Conservation (phyloP, 1,139 yeast species). For the Hyphopichia fennica region DNA sequence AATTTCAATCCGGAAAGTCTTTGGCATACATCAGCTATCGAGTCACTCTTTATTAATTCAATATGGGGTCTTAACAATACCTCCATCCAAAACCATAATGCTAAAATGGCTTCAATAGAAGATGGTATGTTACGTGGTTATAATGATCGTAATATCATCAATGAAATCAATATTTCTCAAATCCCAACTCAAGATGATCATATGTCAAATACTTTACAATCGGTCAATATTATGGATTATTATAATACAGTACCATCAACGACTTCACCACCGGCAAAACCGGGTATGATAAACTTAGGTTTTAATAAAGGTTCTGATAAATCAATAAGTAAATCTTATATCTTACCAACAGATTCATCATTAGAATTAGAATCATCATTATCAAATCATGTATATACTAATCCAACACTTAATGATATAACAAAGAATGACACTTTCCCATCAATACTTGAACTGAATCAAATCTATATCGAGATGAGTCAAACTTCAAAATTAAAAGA, state of each 20-base stretch:
- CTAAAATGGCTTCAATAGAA: slow-evolving; percentile 35
- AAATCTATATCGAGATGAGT: slow-evolving; percentile 38
- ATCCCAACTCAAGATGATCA: background rate
- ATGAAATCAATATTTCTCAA: slow-evolving; percentile 24
- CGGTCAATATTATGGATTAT: slow-evolving; percentile 15
- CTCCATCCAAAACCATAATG: slow-evolving; percentile 10
- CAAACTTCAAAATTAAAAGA: slow-evolving; percentile 46
- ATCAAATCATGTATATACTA: slow-evolving; percentile 17
- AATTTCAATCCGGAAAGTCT: slow-evolving; percentile 20
- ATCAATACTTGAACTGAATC: slow-evolving; percentile 11
- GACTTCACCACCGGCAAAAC: background rate
- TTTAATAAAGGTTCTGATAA: slow-evolving; percentile 1
- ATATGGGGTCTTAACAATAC: slow-evolving; percentile 41
- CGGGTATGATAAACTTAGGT: slow-evolving; percentile 9
- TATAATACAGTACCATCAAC: slow-evolving; percentile 1
- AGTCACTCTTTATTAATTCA: slow-evolving; percentile 32
- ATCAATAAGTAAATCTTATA: slow-evolving; percentile 7
- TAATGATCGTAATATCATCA: slow-evolving; percentile 32
- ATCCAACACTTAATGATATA: slow-evolving; percentile 20
- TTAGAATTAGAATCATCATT: slow-evolving; percentile 9
- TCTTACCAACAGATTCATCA: slow-evolving; percentile 8
- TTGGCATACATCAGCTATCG: slow-evolving; percentile 45
- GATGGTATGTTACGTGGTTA: slow-evolving; percentile 28
- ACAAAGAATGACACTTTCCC: slow-evolving; percentile 38
- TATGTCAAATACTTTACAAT: slow-evolving; percentile 1